Conservation (phyloP, 2,329 filamentous ascomycete species). For the Penicillium sp. region DNA sequence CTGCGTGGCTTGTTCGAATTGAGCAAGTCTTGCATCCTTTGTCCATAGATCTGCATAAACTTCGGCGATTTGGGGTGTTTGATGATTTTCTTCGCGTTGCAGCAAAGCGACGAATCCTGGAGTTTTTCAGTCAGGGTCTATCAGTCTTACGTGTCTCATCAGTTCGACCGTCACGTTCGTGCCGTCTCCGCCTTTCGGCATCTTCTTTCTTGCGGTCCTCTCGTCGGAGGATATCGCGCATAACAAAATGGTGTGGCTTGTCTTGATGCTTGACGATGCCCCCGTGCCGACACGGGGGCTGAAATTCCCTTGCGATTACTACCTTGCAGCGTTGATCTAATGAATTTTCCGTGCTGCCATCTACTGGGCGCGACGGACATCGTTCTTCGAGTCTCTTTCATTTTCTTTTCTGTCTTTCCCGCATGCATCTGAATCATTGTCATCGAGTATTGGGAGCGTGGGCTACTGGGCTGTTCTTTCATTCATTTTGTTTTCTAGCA, state of each 20-base stretch:
- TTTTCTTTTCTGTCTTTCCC: conserved; percentile 16
- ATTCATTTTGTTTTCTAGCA: conserved; percentile 30
- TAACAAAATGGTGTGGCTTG: conserved; percentile 16
- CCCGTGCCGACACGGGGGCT: neutral
- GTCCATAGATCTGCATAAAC: conserved; percentile 28
- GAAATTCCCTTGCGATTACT: neutral
- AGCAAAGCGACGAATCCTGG: conserved; percentile 1
- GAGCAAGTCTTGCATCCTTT: conserved; percentile 15
- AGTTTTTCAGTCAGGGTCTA: neutral
- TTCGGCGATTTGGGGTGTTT: conserved; percentile 24
- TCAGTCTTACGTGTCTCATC: neutral
- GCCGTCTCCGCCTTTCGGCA: conserved; percentile 11
- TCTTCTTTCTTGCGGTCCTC: conserved; percentile 13
- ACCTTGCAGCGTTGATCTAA: conserved; percentile 19
- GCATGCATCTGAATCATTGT: conserved; percentile 31
- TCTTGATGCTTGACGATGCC: conserved; percentile 6
- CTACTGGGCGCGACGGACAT: conserved; percentile 12
- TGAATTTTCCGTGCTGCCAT: conserved; percentile 18
- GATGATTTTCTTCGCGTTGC: conserved; percentile 9
- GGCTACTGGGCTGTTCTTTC: conserved; percentile 23
- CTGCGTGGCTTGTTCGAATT: conserved; percentile 13
- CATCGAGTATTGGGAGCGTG: conserved; percentile 30
- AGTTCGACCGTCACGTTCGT: neutral
- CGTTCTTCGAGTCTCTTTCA: conserved; percentile 14
- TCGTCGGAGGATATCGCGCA: neutral